Conservation (phyloP, 768 basidiomycete species). For the Mycena belliarum region DNA sequence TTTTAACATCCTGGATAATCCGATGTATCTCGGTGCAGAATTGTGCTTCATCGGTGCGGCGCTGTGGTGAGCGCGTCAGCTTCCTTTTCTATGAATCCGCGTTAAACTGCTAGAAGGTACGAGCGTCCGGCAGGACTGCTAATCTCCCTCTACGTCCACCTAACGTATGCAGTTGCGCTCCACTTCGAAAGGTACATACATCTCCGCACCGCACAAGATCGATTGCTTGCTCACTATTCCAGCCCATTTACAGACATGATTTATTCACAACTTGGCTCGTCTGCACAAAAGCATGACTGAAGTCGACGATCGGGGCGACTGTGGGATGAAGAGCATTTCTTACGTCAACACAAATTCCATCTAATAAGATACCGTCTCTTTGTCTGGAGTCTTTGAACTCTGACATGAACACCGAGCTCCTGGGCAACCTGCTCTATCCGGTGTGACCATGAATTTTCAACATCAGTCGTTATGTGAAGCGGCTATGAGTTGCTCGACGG, state of each 20-base stretch:
- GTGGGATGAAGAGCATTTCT: too few species aligned
- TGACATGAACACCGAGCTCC: not conserved
- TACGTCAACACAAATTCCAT: too few species aligned
- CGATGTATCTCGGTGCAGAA: constrained; percentile 15
- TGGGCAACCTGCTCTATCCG: not conserved
- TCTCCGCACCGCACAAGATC: not conserved
- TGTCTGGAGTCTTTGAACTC: too few species aligned
- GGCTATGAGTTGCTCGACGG: not conserved
- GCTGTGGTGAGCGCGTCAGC: not conserved
- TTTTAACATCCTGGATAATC: constrained; percentile 6
- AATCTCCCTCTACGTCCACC: not conserved
- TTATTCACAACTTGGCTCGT: not conserved
- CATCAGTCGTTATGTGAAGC: not conserved
- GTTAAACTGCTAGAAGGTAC: not conserved
- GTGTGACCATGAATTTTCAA: constrained; percentile 17
- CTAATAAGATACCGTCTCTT: too few species aligned
- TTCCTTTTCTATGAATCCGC: not conserved
- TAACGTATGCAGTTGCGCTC: not conserved
- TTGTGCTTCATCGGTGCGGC: constrained; percentile 18
- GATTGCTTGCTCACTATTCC: not conserved
- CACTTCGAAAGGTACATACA: not conserved
- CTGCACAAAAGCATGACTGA: too few species aligned
- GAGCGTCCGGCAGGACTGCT: not conserved
- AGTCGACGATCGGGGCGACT: too few species aligned
- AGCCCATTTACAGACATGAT: not conserved